A percentile compares a stretch with the other conserved stretches of the same genome.
phyloP scores from a whole-genome alignment of 2,329 filamentous ascomycete species.

The Herpotrichia juniperi region DNA sequence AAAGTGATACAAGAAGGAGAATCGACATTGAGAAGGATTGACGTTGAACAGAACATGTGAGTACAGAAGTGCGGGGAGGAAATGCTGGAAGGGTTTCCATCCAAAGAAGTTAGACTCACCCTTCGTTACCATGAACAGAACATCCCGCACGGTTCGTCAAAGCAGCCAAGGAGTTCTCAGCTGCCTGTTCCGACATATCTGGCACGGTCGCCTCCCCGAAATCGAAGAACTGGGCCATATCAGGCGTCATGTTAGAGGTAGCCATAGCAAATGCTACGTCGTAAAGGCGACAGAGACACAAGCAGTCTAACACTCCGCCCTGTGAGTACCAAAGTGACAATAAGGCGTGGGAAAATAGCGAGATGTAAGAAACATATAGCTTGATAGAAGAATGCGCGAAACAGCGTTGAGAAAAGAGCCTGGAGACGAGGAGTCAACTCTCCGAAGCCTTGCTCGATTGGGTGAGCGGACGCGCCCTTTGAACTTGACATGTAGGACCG shows the following conservation, averaged over 20 bases:
- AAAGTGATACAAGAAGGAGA: neutral
- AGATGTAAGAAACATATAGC: conserved; percentile 4
- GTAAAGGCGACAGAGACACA: neutral
- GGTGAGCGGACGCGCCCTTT: neutral
- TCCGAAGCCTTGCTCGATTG: neutral
- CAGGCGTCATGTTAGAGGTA: conserved; percentile 29
- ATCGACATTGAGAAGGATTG: neutral
- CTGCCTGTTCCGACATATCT: conserved; percentile 22
- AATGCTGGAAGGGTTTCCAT: neutral
- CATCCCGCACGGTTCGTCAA: conserved; percentile 16
- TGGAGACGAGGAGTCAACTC: conserved; percentile 5
- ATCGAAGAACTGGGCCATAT: conserved; percentile 47
- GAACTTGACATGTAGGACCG: neutral
- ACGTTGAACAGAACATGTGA: neutral
- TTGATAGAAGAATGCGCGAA: conserved; percentile 3
- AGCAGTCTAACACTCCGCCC: neutral
- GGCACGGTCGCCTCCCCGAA: conserved; percentile 46
- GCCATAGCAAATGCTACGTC: conserved; percentile 23
- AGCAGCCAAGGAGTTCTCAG: conserved; percentile 10
- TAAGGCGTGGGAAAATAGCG: neutral
- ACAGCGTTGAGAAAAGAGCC: conserved; percentile 6
- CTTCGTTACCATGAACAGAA: conserved; percentile 29
- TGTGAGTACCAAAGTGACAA: neutral
- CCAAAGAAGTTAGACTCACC: conserved; percentile 19
- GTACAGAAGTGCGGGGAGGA: neutral